Conservation (phyloP, 1,139 yeast genomes). For the Yarrowia galli region DNA sequence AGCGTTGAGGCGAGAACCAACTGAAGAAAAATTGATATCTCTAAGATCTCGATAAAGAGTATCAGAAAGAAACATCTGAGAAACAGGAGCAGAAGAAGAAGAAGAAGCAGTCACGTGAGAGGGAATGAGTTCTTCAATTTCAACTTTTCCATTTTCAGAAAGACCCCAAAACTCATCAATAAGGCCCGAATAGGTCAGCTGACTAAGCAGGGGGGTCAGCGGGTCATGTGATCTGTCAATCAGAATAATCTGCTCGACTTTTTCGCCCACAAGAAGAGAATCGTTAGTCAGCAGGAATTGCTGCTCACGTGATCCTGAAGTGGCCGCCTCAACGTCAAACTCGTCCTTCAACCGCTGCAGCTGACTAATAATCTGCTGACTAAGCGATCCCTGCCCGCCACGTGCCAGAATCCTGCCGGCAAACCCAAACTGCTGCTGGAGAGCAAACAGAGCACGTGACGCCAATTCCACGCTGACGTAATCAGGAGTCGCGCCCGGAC, state of each 20-base stretch:
- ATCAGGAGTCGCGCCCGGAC: neutral
- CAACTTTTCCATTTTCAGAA: constrained; percentile 58
- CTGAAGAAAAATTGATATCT: constrained; percentile 77
- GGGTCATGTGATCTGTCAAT: constrained; percentile 81
- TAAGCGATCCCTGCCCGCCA: neutral
- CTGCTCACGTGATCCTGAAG: constrained; percentile 13
- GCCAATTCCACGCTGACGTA: constrained; percentile 13
- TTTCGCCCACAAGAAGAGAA: constrained; percentile 48
- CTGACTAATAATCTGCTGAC: neutral
- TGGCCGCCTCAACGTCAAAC: neutral
- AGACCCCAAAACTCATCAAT: constrained; percentile 73
- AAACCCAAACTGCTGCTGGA: constrained; percentile 19
- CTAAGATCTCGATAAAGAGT: constrained; percentile 60
- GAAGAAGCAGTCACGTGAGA: constrained; percentile 37
- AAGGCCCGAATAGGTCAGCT: constrained; percentile 82
- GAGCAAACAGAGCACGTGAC: neutral
- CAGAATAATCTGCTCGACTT: constrained; percentile 62
- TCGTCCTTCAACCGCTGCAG: constrained; percentile 12
- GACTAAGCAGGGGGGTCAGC: constrained; percentile 73
- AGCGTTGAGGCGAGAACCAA: constrained; percentile 74
- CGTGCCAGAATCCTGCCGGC: constrained; percentile 6
- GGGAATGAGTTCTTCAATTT: constrained; percentile 49
- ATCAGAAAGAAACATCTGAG: constrained; percentile 51
- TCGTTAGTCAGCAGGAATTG: constrained; percentile 5
- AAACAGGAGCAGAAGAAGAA: constrained; percentile 46